Evolutionary conservation across 192 early-diverging fungal species (phyloP).

Genomic region (Coemansia sp.): DNA sequence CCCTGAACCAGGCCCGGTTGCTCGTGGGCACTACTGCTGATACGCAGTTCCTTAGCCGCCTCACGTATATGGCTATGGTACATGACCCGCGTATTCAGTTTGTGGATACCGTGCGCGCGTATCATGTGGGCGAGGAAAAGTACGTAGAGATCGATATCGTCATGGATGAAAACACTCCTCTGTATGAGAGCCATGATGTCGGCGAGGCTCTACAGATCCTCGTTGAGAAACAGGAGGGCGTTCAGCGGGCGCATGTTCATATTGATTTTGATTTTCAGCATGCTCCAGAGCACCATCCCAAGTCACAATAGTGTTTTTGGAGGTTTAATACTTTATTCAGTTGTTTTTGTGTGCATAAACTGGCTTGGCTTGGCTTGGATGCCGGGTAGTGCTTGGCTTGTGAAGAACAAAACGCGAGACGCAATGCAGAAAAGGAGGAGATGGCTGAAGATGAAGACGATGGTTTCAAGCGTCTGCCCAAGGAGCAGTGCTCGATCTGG

Average conservation of each 20-base stretch:
- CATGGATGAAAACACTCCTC: constrained; percentile 74
- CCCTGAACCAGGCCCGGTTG: constrained; percentile 66
- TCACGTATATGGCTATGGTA: constrained; percentile 81
- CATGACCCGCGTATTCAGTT: constrained; percentile 61
- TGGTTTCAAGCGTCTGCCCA: constrained; percentile 18
- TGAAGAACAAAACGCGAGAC: too few relatives aligned
- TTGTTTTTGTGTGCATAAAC: background rate
- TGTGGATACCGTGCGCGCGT: constrained; percentile 77
- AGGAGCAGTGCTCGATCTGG: constrained; percentile 50
- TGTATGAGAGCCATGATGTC: constrained; percentile 84
- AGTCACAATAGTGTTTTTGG: constrained; percentile 33
- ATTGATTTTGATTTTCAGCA: constrained; percentile 86
- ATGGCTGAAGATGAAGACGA: constrained; percentile 47
- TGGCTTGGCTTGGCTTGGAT: too few relatives aligned
- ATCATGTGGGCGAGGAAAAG: constrained; percentile 78
- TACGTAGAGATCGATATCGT: constrained; percentile 95
- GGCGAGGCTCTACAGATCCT: constrained; percentile 83
- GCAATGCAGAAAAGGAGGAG: constrained; percentile 15
- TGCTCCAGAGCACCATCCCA: constrained; percentile 68
- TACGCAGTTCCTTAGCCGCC: constrained; percentile 67
- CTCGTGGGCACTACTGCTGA: constrained; percentile 78
- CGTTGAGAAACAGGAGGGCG: constrained; percentile 75
- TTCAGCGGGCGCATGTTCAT: constrained; percentile 92
- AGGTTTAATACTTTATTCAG: background rate
- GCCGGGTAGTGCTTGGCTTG: too few relatives aligned